These are phyloP conservation scores for Kwoniella europaea DNA, from an alignment of 768 basidiomycete species.

Conservation along the genomic window DNA sequence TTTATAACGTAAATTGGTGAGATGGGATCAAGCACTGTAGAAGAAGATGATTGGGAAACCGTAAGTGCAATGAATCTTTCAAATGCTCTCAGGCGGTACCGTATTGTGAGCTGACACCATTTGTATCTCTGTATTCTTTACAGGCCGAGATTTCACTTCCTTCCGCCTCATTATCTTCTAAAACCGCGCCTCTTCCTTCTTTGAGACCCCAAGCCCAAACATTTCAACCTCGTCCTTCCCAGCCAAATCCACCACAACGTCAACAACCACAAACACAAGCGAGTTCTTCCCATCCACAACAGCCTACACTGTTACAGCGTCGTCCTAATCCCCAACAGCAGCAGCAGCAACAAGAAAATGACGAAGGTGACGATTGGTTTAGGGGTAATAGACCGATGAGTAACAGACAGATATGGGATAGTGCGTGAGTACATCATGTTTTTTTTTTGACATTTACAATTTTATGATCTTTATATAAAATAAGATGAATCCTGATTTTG, in stretches of 20 bases:
- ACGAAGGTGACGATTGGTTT: conserved; percentile 39
- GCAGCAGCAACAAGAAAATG: conserved; percentile 1
- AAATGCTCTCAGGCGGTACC: neutral
- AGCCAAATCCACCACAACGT: neutral
- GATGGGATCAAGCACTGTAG: conserved; percentile 2
- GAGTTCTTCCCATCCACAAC: neutral
- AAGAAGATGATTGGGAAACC: conserved; percentile 47
- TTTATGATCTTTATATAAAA: no score
- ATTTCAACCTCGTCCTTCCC: conserved; percentile 29
- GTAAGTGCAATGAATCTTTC: conserved; percentile 19
- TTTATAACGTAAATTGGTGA: neutral
- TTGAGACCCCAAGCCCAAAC: conserved; percentile 26
- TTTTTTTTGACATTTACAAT: neutral
- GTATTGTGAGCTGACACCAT: neutral
- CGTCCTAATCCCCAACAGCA: neutral
- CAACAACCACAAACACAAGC: neutral
- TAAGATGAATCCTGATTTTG: no score
- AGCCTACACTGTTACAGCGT: neutral
- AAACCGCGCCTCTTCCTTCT: conserved; percentile 3
- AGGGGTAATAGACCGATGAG: conserved; percentile 24
- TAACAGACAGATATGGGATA: conserved; percentile 43
- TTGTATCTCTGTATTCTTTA: neutral
- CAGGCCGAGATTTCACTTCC: conserved; percentile 12
- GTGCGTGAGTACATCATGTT: conserved; percentile 24
- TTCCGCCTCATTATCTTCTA: neutral